Base-by-base conservation (phyloP, 2,329 filamentous ascomycete species). In the Penicillium sp. region DNA sequence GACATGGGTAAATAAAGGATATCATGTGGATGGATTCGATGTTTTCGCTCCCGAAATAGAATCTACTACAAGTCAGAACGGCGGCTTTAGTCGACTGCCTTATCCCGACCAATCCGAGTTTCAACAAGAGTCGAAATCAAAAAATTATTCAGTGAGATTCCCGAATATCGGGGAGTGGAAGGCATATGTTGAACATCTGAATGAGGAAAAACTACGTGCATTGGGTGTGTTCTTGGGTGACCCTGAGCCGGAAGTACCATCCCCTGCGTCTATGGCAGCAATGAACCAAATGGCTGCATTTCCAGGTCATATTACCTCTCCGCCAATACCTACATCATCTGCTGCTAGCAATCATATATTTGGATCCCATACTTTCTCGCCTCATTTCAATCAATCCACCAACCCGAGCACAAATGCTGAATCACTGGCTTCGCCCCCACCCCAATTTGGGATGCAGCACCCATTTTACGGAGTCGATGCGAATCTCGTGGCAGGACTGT, bases 121-220 rank as follows among this genome's bases (percentile, higher is more conserved):
- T 12, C 64, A 68, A 20, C 63, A 69, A 40, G 74, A 77, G 52
- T 66, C 63, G 47, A 66, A 68, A 45, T 56, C 64, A 16, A 65
- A 66, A 33, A 63, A 65, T 9, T 73, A 66, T 57, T 63, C 63
- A 11, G 69, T 79, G 56, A 71, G 67, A 18, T 74, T 79, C 58
- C 76, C 77, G 4, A 67, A 79, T 59, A 72, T 73, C 64, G 75
- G 68, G 42, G 81, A 83, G 65, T 90, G 87, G 87, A 88, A 90
- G 66, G 79, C 85, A 24, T 96, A 97, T 71, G 88, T 92, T 58
- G 83, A 88, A 55, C 87, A 88, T 63, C 78, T 97, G 35, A 86
- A 90, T 63, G 94, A 99, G 75, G 91, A 93, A 59, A 99, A 97
- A 75, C 80, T 99, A 52, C 86, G 91, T 60, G 92, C 93, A 51